Evolutionary conservation across 192 early-diverging fungal species (phyloP), one percentile per base, ranked within the genome.

Genomic region (Linnemannia hyalina): DNA sequence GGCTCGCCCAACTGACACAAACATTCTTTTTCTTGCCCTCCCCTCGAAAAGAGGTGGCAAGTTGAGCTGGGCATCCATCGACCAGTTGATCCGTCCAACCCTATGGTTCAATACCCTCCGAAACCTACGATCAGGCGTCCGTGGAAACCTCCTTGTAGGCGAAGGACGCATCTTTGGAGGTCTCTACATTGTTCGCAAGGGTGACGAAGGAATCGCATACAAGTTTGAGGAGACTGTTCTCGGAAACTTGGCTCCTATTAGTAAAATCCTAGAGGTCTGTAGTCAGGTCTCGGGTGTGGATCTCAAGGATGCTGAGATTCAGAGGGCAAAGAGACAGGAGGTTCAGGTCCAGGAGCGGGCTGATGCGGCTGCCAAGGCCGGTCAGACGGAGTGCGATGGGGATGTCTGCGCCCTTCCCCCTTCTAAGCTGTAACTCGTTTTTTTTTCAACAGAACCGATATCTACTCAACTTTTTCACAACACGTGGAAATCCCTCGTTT

Each of bases 91-190:
- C 23, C 76, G 75, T 11, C 81, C 89, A 2, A 74, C 70, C 22
- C 35, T 88, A 0, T 83, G 84, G 74, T 57, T 72, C 29, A 80
- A 83, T 57, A 79, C 75, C 42, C 32, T 77, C 38, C 81, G 89
- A 18, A 88, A 88, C 69, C 36, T 36, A 10, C 78, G 71, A 49
- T 82, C 82, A 1, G 89, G 90, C 6, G 78, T 86, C 74, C 69
- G 75, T 15, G 88, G 88, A 15, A 89, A 90, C 74, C 52, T 90
- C 13, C 77, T 80, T 4, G 82, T 79, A 3, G 90, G 88, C 20
- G 90, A 90, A 54, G 90, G 90, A n/a, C 86, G 80, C 32, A 88
- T 90, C 74, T 80, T 88, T 57, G 89, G 89, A 16, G 85, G 83
- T 29, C 40, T 89, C 10, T 88, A 76, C 68, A 85, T 90, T 77